Base-by-base conservation (phyloP, 208 protist genomes). In the Histomonas meleagridis region DNA sequence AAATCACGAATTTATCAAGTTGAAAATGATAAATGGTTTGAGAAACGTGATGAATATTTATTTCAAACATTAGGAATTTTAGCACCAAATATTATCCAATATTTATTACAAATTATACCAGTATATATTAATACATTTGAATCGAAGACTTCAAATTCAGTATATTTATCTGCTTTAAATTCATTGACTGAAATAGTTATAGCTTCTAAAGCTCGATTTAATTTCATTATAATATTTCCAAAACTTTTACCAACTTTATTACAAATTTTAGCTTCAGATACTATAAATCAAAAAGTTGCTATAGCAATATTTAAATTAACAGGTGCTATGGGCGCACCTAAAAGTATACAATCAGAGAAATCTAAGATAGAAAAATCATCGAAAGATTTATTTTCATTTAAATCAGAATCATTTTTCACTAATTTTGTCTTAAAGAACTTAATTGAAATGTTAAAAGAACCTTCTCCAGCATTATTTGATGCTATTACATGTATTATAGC, bases 41-140 rank as follows among this genome's bases (percentile, higher is more conserved):
- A 86, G 55, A 46, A 49, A 14, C 40, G 76, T 1, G 46, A 86
- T 35, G 21, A 40, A 26, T 86, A 86, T 86, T 55, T 86, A 57
- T 86, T 86, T 28, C 18, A 43, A 5, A 55, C 76, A 55, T 55
- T 86, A 16, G 43, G 40, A 51, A 46, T 57, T 23, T 21, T 86
- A 14, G 3, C 76, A 55, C 18, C 3, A 18, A 55, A 40, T 38
- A 21, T 86, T 1, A 49, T 28, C 2, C 46, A 40, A 32, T 86
- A 86, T 86, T 49, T 86, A 38, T 46, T n/a, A 5, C 76, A 86
- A 46, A 55, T 86, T n/a, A 86, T 86, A 5, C 76, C 76, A 21
- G 76, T 48, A 4, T 86, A 55, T 49, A 46, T 86, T 14, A 86
- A 86, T 2, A 46, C 76, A 51, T 86, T 86, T 49, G n/a, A 55